Evolutionary conservation across 1,284 basidiomycete genomes (phyloP), one percentile per base, ranked within the genome.

Genomic region (Ganoderma leucocontextum): DNA sequence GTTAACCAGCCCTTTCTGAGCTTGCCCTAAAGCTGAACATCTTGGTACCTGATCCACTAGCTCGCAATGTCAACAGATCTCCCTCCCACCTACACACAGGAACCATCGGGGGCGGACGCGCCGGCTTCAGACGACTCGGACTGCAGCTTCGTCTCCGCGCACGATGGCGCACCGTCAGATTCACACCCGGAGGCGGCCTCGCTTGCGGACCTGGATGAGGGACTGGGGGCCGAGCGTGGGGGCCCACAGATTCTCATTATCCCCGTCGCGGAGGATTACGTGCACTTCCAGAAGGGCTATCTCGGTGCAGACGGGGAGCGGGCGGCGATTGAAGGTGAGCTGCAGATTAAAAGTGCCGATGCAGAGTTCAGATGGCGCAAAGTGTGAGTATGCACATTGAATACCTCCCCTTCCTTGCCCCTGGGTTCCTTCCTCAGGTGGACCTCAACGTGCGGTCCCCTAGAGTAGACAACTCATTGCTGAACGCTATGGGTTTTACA

Each of bases 251-350:
- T 93, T 57, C 83, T 92, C 70, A 89, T 93, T 70, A 82, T 89
- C 52, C 92, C 93, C 4, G 84, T 88, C 41, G 82, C 86, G 57
- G 86, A 90, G 76, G 84, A 87, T 22, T 52, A 35, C 36, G 81
- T 91, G 64, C 87, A 88, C 76, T 95, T 95, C 75, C 93, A 95
- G 81, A 92, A 89, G 75, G 93, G 93, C 13, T 94, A 86, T 77
- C 82, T 94, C 10, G 93, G 93, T 67, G 91, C 90, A 25, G 91
- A 93, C 66, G 91, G 85, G 57, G 93, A 95, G 78, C 85, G 84
- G 63, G 91, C 93, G 29, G 90, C 93, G 17, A 87, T 95, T 66
- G 93, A 95, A 78, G 93, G 93, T 64, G 93, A 95, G 78, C 81
- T 95, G 41, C 93, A 93, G 76, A 83, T 95, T 70, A 95, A 95